Conservation (phyloP, 805 yeast species). For the Candida dendrica region DNA sequence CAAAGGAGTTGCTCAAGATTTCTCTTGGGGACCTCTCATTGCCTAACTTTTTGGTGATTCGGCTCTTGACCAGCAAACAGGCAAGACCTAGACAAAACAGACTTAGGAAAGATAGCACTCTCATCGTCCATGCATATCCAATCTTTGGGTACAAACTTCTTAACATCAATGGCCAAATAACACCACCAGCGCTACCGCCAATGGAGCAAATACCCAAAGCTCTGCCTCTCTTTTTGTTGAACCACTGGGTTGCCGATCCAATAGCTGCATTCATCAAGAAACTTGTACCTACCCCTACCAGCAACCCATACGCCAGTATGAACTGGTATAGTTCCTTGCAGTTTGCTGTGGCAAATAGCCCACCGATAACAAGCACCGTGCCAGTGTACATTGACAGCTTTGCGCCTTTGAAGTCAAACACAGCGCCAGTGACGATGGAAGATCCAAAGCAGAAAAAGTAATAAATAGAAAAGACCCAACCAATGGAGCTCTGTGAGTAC, state of each 20-base stretch:
- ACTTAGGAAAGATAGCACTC: conserved; percentile 36
- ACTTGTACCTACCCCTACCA: conserved; percentile 48
- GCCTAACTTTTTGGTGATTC: conserved; percentile 20
- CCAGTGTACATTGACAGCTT: conserved; percentile 38
- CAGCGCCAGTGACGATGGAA: conserved; percentile 33
- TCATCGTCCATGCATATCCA: conserved; percentile 59
- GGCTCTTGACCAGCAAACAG: conserved; percentile 28
- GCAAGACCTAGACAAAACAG: conserved; percentile 18
- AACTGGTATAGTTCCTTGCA: conserved; percentile 50
- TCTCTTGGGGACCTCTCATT: neutral
- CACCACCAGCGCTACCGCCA: conserved; percentile 66
- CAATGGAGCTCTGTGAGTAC: conserved; percentile 40
- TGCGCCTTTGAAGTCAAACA: conserved; percentile 57
- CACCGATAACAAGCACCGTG: conserved; percentile 34
- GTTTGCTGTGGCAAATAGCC: conserved; percentile 45
- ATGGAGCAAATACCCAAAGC: conserved; percentile 58
- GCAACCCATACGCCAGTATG: conserved; percentile 44
- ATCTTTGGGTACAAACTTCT: conserved; percentile 34
- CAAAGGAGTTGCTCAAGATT: conserved; percentile 5
- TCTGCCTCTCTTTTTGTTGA: conserved; percentile 44
- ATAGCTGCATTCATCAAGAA: conserved; percentile 47
- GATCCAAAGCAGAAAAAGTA: conserved; percentile 21
- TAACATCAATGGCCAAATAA: conserved; percentile 49
- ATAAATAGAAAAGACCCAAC: conserved; percentile 56
- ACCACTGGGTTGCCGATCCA: conserved; percentile 58